Evolutionary conservation across 129 eudicot genomes (phyloP), one percentile per base, ranked within the genome.

Genomic region (Scalesia atractyloides): DNA sequence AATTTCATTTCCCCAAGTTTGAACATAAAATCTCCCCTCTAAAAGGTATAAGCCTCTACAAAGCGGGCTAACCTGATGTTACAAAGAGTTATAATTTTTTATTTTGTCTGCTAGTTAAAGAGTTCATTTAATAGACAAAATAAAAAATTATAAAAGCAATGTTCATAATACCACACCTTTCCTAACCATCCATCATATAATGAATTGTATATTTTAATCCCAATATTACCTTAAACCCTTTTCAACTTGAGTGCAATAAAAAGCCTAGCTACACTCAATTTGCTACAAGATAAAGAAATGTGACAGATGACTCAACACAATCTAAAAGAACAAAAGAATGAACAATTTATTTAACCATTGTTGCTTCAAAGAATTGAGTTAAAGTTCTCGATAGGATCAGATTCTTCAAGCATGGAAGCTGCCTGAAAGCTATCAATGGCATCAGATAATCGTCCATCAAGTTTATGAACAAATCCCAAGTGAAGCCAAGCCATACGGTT

Each of bases 351-450:
- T 41, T 67, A 68, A 56, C 70, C 81, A 66, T 76, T 8, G 9
- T 39, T 51, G 58, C 57, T 73, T 81, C 75, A 87, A 20, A 78
- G 50, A 79, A 84, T 73, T 20, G 90, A 86, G 72, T 82, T 84
- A 66, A 93, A 93, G 76, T 89, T 85, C 74, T 93, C 97, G 19
- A 93, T 74, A 1, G 98, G 98, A 54, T 94, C 96, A 1, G 96
- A 94, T 79, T 94, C 98, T 77, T 90, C 96, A 14, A 94, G 98
- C 88, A 93, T 84, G 37, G 95, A 79, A 34, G 98, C 97, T 22
- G 97, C 95, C 86, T 93, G 98, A 75, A 93, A 93, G 80, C 97
- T 89, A 18, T 93, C 98, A 0, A 82, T 87, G 64, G 97, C 98
- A 79, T 93, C 98, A 49, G 87, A 82, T 50, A 87, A 20, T 14